These are phyloP conservation scores for Starmera pachycereana DNA, from an alignment of 805 yeast species.

Conservation along the genomic window DNA sequence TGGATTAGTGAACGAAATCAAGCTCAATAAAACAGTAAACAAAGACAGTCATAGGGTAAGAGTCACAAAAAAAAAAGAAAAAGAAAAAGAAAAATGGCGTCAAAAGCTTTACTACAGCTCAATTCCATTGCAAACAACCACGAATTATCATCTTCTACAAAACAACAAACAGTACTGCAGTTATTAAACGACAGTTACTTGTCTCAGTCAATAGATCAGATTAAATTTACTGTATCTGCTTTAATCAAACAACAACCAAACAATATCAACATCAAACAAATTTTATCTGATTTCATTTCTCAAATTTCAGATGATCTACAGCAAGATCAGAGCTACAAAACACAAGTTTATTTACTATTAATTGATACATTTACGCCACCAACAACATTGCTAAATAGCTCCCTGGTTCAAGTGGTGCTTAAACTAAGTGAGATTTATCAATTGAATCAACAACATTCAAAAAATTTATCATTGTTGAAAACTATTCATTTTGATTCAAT, in stretches of 20 bases:
- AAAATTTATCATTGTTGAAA: conserved; percentile 5
- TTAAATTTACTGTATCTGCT: conserved; percentile 2
- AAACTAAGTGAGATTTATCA: conserved; percentile 9
- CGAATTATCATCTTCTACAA: neutral
- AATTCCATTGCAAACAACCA: conserved; percentile 8
- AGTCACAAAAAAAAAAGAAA: no score
- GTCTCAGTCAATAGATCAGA: no score
- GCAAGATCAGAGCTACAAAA: neutral
- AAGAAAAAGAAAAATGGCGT: no score
- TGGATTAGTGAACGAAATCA: no score
- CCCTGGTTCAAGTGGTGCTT: conserved; percentile 6
- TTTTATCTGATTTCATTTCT: conserved; percentile 6
- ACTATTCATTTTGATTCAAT: conserved; percentile 9
- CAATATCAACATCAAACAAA: conserved; percentile 10
- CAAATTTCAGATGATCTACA: neutral
- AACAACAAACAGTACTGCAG: no score
- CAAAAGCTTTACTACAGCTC: conserved; percentile 7
- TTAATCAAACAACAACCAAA: conserved; percentile 10
- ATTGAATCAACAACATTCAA: neutral
- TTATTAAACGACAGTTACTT: no score
- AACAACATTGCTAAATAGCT: conserved; percentile 6
- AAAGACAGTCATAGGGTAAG: no score
- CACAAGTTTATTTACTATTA: conserved; percentile 4
- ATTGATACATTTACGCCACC: conserved; percentile 12
- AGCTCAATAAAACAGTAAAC: no score